These are phyloP conservation scores for Penstemon barbatus DNA, from an alignment of 257 asterid genomes.

Conservation along the genomic window DNA sequence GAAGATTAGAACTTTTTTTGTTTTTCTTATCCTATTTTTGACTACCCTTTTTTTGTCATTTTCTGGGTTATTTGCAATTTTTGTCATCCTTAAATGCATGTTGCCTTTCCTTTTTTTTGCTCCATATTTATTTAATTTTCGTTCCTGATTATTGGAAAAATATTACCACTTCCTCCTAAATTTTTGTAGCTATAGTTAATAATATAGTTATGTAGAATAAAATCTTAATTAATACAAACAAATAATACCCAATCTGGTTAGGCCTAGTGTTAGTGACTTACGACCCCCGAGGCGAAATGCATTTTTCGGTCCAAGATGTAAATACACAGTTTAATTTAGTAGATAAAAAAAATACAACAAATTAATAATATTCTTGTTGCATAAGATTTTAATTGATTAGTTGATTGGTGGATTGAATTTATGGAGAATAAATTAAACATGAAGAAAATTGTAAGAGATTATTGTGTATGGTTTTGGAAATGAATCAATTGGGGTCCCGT, in stretches of 20 bases:
- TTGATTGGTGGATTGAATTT: not conserved
- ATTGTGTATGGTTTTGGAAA: conserved; percentile 36
- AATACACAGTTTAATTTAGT: too few relatives aligned
- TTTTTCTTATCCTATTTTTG: conserved; percentile 13
- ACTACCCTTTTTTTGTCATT: conserved; percentile 25
- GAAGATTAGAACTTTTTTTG: conserved; percentile 4
- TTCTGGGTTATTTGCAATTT: conserved; percentile 15
- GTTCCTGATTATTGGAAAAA: not conserved
- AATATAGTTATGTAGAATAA: not conserved
- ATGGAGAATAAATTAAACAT: not conserved
- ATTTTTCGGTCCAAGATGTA: too few relatives aligned
- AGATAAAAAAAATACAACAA: too few relatives aligned
- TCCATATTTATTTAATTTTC: conserved; percentile 12
- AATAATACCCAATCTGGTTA: too few relatives aligned
- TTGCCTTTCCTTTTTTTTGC: not conserved
- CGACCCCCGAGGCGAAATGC: too few relatives aligned
- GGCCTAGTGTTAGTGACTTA: too few relatives aligned
- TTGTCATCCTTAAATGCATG: too few relatives aligned
- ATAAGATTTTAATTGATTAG: conserved; percentile 11
- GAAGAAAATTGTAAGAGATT: conserved; percentile 20
- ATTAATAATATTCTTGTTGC: not conserved
- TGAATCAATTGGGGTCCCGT: conserved; percentile 31
- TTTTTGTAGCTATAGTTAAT: not conserved
- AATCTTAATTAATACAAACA: too few relatives aligned
- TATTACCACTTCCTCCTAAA: not conserved